Evolutionary conservation across 148 eudicot species (phyloP), one percentile per base, ranked within the genome.

Genomic region (Persicaria tinctoria): DNA sequence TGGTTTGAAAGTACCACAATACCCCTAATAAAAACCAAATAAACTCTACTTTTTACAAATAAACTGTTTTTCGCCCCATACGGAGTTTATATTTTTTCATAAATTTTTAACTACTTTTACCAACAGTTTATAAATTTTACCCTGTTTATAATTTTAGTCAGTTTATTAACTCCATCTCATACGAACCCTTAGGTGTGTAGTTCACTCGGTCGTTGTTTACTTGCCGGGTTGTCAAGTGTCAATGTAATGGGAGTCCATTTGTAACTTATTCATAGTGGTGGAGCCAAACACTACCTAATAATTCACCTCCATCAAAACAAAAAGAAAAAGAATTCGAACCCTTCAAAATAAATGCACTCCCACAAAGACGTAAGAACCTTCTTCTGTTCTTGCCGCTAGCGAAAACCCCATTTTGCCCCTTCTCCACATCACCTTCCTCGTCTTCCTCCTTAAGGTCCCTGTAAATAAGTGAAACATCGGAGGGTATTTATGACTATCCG

Each of bases 211-310:
- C 17, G 17, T 64, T 64, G 70, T 64, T 23, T 23, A 23, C 27
- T 64, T 64, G 70, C 3, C 27, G 46, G 70, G 1, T 13, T 64
- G 70, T 13, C 18, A 64, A 38, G 41, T 41, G 70, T 64, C 70
- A 64, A 41, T 64, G 8, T 64, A 38, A 64, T 5, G 7, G 8
- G 47, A 64, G 47, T 64, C 17, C 18, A 2, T 64, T 38, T 64
- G 10, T 41, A 64, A 32, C 70, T 64, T 41, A 32, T 64, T 64
- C 14, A 64, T 41, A 13, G 63, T 64, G 70, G 70, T 64, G 70
- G 70, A 64, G 47, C 70, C 70, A 64, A 64, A 64, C 70, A 64
- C 70, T 7, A 47, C 70, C 70, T 64, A 23, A 23, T 53, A 53
- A 64, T 12, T 41, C 2, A 38, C 20, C 41, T 41, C 41, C 66